Base-by-base conservation (phyloP, 352 stramenopile species). In the Phytophthora rubi region DNA sequence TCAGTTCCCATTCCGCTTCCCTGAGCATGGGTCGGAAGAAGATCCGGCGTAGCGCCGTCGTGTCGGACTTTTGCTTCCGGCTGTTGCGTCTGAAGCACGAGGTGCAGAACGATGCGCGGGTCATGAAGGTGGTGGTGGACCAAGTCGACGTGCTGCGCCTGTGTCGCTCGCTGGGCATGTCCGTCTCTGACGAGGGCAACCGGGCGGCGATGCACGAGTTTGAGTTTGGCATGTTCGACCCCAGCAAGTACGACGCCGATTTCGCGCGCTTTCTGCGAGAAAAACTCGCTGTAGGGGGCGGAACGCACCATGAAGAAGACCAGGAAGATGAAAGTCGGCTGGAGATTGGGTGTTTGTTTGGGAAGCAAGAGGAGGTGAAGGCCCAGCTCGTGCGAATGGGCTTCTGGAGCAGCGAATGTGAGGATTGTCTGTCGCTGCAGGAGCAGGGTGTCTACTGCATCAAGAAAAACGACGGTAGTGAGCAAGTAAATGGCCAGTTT, bases 81-180 rank as follows among this genome's bases (percentile, higher is more conserved):
- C 28, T 16, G 5, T 15, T 94, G 39, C 68, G 59, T 5, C 63
- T 91, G 8, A 71, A 74, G 18, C 21, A 73, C 0, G 81, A 90
- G 28, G 54, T 76, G 5, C 85, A 95, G 67, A 85, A 77, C 30
- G 80, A 86, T 32, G 70, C 72, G 2, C 79, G 83, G 44, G 83
- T 92, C 2, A 33, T 92, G 44, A 92, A 95, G 63, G 71, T 76
- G 5, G 74, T 90, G 26, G 64, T 93, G 28, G 68, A 91, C 35
- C 84, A 95, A 63, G 55, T 84, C 8, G 85, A 92, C 30, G 75
- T 95, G 21, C 51, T 92, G 44, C 83, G 83, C 0, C 67, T 93
- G 55, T 84, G 85, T 61, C 78, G 68, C 10, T 76, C 65, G 39
- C 53, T 94, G 2, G 79, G 80, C 30, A 79, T 85, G 69, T 18